Conservation (phyloP, 2,329 filamentous ascomycete genomes). For the Pseudogymnoascus sp. region DNA sequence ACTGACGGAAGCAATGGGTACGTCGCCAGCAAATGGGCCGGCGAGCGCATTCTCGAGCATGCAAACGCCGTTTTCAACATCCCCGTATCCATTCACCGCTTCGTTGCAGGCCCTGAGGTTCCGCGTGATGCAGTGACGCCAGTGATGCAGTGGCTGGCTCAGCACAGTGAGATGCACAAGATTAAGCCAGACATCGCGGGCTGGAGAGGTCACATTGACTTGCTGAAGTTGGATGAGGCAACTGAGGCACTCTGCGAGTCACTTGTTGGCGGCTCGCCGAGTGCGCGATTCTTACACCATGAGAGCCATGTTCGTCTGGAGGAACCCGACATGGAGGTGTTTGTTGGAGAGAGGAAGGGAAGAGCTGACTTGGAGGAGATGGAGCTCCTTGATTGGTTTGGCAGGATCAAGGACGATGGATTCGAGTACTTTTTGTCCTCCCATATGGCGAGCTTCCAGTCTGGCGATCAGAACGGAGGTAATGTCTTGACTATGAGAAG, state of each 20-base stretch:
- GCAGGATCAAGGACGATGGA: conserved; percentile 13
- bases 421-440: conserved; percentile 13
- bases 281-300: conserved; percentile 13
- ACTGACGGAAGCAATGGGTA: conserved; percentile 29
- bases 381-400: conserved; percentile 13
- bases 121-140: conserved; percentile 15
- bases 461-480: conserved; percentile 10
- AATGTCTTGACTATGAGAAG: conserved; percentile 13
- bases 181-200: conserved; percentile 10
- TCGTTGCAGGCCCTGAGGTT: conserved; percentile 12
- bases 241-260: conserved; percentile 12
- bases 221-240: conserved; percentile 12
- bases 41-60: conserved; percentile 29
- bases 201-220: conserved; percentile 13
- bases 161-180: conserved; percentile 12
- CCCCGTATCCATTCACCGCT: conserved; percentile 16
- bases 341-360: conserved; percentile 28
- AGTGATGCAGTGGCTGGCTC: conserved; percentile 13
- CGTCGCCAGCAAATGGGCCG: conserved; percentile 29
- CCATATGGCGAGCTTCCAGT: conserved; percentile 11
- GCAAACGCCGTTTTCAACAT: conserved; percentile 11
- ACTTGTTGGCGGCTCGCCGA: conserved; percentile 11
- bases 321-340: conserved; percentile 21
- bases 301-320: conserved; percentile 12
- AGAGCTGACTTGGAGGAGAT: conserved; percentile 12